Base-by-base conservation (phyloP, 2,329 filamentous ascomycete species). In the Trichoderma koningii region DNA sequence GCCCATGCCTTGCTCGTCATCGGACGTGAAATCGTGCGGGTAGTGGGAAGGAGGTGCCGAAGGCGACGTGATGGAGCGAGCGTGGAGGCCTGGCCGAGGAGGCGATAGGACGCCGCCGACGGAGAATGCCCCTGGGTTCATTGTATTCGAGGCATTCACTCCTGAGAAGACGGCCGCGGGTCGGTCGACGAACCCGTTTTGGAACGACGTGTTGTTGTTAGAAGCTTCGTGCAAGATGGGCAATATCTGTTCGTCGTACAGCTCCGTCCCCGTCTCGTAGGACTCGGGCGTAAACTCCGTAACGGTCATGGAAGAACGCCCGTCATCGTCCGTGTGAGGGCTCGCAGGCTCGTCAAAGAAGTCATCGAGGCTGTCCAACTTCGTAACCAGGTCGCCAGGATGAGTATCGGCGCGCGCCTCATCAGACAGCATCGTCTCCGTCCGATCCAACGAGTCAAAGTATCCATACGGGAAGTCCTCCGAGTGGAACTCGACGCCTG, bases 401-500 rank as follows among this genome's bases (percentile, higher is more conserved):
- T 91, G 89, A 50, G 84, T 85, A 53, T 93, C 90, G 1, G 82
- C 86, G 15, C 89, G 86, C 0, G 80, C 86, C 44, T 95, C 92
- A 71, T 97, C 92, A 0, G 93, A 97, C 74, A 96, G 87, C 91
- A 97, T 97, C 0, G 93, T 97, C 62, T 92, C 92, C 1, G 92
- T 91, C 60, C 93, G 87, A 69, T 93, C 89, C 0, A 79, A 77
- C 19, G 85, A 79, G 1, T 88, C 86, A 78, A 93, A 93, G 75
- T 93, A 93, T 10, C 90, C 89, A 70, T 90, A 91, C 12, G 89
- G 88, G 71, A 91, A 93, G 67, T 98, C 93, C 67, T 99, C 96
- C 3, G 88, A 85, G 70, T 96, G 91, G 77, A 99, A 98, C 72
- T 96, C 93, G 30, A 99, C 88, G 52, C 97, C 93, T 1, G 92